Base-by-base conservation (phyloP, 75 land plant genomes). In the Picea sitchensis region DNA sequence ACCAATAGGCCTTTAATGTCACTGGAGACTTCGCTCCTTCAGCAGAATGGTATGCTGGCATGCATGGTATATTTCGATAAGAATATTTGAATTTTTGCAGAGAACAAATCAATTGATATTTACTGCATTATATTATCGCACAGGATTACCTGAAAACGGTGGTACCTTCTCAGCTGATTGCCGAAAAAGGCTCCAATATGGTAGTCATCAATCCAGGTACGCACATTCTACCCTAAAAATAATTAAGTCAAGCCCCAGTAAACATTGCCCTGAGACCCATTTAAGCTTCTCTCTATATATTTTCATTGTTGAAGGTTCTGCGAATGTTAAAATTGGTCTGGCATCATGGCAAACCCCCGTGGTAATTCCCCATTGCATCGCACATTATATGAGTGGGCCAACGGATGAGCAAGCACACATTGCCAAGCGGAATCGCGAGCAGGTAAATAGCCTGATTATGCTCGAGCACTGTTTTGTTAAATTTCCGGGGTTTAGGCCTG, bases 171-270 rank as follows among this genome's bases (percentile, higher is more conserved):
- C 99, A 96, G 76, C 91, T 96, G 21, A 72, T 92, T 26, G 84
- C 90, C 30, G 98, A 96, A 61, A 87, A 95, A 54, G 99, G 99
- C 62, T 82, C 93, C 63, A 94, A 96, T 64, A 61, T 96, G 14
- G 94, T 96, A 60, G 98, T 96, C 65, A 96, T 96, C 74, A 96
- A 96, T 79, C 98, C 98, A 77, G 99, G 99, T 92, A 80, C 31
- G 54, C 32, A 32, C 57, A 67, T 47, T 64, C 18, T 34, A 44
- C 58, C 17, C 56, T 9, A 51, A 26, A 26, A 26, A 41, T 47
- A 73, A n/a, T n/a, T 23, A 32, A 21, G 4, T 15, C 21, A 38
- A 3, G 58, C 3, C 38, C 34, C 54, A n/a, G 4, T 1, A 32
- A 14, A 44, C 8, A 47, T 30, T n/a, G 30, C 20, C 60, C 20